phyloP scores from a whole-genome alignment of 805 yeast genomes.

The Jamesozyma rosinii region DNA sequence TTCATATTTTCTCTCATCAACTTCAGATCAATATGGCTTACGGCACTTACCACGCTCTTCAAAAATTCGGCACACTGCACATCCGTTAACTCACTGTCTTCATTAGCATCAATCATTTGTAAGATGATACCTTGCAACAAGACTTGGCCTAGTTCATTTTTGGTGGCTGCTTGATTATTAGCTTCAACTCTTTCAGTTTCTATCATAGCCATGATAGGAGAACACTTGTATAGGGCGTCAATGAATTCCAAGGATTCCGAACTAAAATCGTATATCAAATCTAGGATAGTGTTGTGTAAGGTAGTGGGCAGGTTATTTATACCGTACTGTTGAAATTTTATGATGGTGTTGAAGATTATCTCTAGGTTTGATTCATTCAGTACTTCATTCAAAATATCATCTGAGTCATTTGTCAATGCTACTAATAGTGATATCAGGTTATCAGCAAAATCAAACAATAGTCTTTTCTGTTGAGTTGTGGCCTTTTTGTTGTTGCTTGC shows the following conservation, averaged over 20 bases:
- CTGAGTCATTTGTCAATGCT: slow-evolving; percentile 56
- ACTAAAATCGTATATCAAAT: slow-evolving; percentile 51
- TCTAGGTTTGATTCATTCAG: slow-evolving; percentile 22
- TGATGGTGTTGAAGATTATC: slow-evolving; percentile 21
- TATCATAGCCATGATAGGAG: slow-evolving; percentile 4
- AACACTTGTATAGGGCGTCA: slow-evolving; percentile 14
- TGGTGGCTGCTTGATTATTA: slow-evolving; percentile 1
- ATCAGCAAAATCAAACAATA: slow-evolving; percentile 60
- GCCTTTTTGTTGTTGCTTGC: slow-evolving; percentile 2
- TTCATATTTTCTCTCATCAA: slow-evolving; percentile 23
- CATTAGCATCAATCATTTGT: slow-evolving; percentile 30
- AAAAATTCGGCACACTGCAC: slow-evolving; percentile 21
- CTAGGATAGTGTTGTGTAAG: slow-evolving; percentile 45
- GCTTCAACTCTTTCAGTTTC: neutral
- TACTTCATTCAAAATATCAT: slow-evolving; percentile 44
- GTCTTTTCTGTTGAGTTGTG: slow-evolving; percentile 33
- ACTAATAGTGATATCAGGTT: slow-evolving; percentile 61
- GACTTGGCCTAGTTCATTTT: slow-evolving; percentile 30
- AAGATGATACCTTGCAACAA: slow-evolving; percentile 33
- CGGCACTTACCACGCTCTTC: slow-evolving; percentile 16
- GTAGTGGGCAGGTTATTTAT: slow-evolving; percentile 31
- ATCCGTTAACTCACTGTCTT: slow-evolving; percentile 8
- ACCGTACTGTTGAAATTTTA: slow-evolving; percentile 25
- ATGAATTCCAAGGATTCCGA: slow-evolving; percentile 51
- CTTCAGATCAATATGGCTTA: slow-evolving; percentile 29